These are phyloP conservation scores for Penicillium sp. DNA, from an alignment of 2,329 filamentous ascomycete species.

Conservation along the genomic window DNA sequence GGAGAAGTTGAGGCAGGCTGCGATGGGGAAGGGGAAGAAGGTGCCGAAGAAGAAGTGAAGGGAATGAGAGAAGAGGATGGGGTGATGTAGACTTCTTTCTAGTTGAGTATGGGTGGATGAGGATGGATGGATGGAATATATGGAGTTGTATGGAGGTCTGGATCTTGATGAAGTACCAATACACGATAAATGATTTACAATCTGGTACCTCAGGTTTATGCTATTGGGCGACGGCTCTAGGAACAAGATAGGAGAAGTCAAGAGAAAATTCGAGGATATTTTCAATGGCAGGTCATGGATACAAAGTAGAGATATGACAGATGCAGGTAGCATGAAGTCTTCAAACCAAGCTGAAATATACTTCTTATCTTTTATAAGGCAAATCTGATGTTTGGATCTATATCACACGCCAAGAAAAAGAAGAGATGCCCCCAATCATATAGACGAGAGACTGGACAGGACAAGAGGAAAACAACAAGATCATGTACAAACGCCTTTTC, in stretches of 20 bases:
- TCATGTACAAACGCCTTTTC: slow-evolving; percentile 37
- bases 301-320: no score
- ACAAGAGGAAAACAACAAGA: not conserved
- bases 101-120: not conserved
- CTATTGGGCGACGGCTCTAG: no score
- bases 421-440: slow-evolving; percentile 14
- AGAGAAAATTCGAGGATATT: no score
- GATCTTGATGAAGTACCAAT: slow-evolving; percentile 5
- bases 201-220: no score
- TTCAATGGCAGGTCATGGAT: no score
- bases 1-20: slow-evolving; percentile 48
- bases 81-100: not conserved
- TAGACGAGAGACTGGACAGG: slow-evolving; percentile 20
- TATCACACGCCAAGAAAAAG: slow-evolving; percentile 10
- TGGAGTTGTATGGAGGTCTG: not conserved
- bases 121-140: not conserved
- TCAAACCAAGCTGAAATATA: not conserved
- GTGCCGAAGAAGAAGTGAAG: slow-evolving; percentile 42
- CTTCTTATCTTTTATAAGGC: not conserved
- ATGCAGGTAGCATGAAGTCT: not conserved
- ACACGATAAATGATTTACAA: not conserved
- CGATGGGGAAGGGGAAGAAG: slow-evolving; percentile 45
- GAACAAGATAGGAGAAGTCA: no score
- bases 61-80: no score
- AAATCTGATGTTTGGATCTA: slow-evolving; percentile 16